Conservation (phyloP, 169 alveolate genomes). For the Theileria parva region DNA sequence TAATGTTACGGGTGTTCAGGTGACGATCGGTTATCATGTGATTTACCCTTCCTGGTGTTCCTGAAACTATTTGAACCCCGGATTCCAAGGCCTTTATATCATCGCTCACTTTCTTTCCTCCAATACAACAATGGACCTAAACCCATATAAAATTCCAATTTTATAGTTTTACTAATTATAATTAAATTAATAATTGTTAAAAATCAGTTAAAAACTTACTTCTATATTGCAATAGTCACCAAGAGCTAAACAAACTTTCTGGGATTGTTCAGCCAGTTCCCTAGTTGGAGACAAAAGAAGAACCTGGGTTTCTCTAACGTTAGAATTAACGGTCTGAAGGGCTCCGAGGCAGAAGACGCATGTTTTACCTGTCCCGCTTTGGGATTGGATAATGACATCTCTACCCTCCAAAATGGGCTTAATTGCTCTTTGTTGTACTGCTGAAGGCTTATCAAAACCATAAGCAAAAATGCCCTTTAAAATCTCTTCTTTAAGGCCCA, state of each 20-base stretch:
- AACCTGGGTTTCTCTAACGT: constrained; percentile 85
- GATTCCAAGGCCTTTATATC: constrained; percentile 95
- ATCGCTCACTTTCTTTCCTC: constrained; percentile 95
- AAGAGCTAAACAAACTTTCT: constrained; percentile 94
- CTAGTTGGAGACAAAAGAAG: constrained; percentile 95
- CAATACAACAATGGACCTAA: constrained; percentile 92
- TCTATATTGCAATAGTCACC: constrained; percentile 96
- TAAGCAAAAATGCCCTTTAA: constrained; percentile 95
- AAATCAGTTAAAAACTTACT: background rate
- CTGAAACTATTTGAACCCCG: constrained; percentile 96
- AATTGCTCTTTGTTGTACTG: constrained; percentile 98
- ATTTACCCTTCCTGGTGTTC: constrained; percentile 98
- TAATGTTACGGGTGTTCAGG: constrained; percentile 91
- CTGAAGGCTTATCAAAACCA: constrained; percentile 99
- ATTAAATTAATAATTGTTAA: constrained; percentile 27
- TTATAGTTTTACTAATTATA: background rate
- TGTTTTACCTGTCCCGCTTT: constrained; percentile 99
- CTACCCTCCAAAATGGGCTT: constrained; percentile 95
- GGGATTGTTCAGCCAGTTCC: constrained; percentile 97
- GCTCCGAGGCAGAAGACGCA: constrained; percentile 97
- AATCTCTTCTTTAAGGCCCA: constrained; percentile 93
- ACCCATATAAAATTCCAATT: too few species aligned
- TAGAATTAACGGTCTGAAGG: constrained; percentile 88
- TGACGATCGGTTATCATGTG: constrained; percentile 97
- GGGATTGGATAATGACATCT: constrained; percentile 96